phyloP scores from a whole-genome alignment of 2,329 filamentous ascomycete species.

The Cladosporium sp. region DNA sequence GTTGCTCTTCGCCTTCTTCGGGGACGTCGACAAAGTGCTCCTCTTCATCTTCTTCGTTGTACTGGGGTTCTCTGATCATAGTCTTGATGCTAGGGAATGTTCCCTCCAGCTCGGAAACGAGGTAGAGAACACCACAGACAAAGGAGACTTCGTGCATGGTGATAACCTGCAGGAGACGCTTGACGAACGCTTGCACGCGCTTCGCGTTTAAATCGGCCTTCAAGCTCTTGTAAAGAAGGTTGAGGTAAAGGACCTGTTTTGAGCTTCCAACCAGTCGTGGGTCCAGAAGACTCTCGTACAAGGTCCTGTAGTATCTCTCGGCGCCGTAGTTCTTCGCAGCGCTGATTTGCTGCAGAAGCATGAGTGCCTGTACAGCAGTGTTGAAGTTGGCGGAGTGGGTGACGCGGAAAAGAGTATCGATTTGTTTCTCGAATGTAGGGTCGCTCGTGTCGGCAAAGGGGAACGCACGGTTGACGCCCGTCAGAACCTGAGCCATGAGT shows the following conservation, averaged over 20 bases:
- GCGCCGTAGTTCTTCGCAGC: conserved; percentile 73
- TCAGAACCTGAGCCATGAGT: conserved; percentile 83
- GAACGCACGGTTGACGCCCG: conserved; percentile 92
- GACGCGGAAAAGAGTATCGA: conserved; percentile 92
- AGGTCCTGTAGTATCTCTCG: conserved; percentile 89
- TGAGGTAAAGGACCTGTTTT: conserved; percentile 93
- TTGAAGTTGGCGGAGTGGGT: conserved; percentile 99
- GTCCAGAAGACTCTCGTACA: conserved; percentile 93
- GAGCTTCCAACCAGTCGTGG: conserved; percentile 84
- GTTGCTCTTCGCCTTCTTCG: conserved; percentile 49
- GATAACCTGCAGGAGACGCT: conserved; percentile 83
- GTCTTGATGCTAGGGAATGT: conserved; percentile 77
- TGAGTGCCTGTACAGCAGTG: conserved; percentile 91
- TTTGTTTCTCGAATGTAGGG: conserved; percentile 75
- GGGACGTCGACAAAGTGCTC: conserved; percentile 66
- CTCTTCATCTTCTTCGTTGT: conserved; percentile 58
- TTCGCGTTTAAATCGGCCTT: conserved; percentile 89
- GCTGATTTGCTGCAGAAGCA: conserved; percentile 91
- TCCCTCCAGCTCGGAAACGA: conserved; percentile 74
- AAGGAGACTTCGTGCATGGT: conserved; percentile 90
- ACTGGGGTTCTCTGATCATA: conserved; percentile 72
- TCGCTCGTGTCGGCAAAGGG: conserved; percentile 84
- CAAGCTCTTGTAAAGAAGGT: conserved; percentile 80
- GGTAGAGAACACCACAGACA: conserved; percentile 85
- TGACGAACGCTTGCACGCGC: conserved; percentile 92